Percentiles rank a stretch among this genome's conserved stretches.
phyloP scores from a whole-genome alignment of 108 stramenopile genomes.

The Mediolabrus comicus region DNA sequence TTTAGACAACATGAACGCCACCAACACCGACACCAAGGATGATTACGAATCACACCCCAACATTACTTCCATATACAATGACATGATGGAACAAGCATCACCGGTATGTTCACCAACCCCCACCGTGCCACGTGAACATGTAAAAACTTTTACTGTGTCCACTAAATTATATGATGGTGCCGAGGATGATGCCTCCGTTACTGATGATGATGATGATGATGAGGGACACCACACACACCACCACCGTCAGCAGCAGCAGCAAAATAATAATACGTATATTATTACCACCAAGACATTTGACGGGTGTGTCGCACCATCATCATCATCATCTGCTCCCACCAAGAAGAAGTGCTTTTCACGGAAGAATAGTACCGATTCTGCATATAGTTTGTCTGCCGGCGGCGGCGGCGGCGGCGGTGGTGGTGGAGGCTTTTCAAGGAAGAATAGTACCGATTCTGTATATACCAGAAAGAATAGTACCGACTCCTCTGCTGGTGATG shows the following conservation, averaged over 20 bases:
- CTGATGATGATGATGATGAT: no score
- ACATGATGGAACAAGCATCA: not conserved
- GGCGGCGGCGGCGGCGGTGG: no score
- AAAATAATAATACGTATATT: not conserved
- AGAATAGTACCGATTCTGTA: not conserved
- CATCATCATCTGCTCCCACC: not conserved
- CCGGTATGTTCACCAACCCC: no score
- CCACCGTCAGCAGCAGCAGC: not conserved
- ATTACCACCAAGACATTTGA: not conserved
- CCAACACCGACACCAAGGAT: not conserved
- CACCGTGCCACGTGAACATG: not conserved
- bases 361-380: not conserved
- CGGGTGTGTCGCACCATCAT: no score
- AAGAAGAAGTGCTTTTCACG: not conserved
- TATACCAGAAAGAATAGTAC: no score
- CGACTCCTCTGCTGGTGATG: no score
- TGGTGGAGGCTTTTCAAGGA: not conserved
- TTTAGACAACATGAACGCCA: not conserved
- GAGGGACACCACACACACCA: no score
- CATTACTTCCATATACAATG: not conserved
- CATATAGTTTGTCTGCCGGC: not conserved
- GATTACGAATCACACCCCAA: not conserved
- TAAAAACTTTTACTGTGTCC: not conserved
- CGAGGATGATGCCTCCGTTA: not conserved
- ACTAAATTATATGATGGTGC: not conserved